Evolutionary conservation across 306 rosid species (phyloP).

Genomic region (Medicago ruthenica): DNA sequence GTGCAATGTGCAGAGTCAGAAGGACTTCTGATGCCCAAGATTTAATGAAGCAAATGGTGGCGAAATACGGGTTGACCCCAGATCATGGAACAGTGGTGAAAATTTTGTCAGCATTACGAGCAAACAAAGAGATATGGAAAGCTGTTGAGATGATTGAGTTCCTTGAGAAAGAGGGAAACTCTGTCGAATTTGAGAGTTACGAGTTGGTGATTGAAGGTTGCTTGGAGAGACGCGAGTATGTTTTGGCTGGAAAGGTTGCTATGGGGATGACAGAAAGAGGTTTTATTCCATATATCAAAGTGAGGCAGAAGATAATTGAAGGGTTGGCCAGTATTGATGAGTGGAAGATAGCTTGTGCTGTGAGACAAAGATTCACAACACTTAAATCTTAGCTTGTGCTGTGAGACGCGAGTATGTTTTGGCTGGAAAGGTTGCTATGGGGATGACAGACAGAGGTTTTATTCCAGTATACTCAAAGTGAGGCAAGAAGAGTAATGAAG

Average conservation of each 20-base stretch:
- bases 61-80: constrained; percentile 63
- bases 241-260: constrained; percentile 79
- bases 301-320: constrained; percentile 80
- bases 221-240: constrained; percentile 69
- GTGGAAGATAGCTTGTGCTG: constrained; percentile 73
- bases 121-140: constrained; percentile 74
- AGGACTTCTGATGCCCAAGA: constrained; percentile 61
- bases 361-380: constrained; percentile 72
- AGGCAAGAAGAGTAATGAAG: too few species aligned
- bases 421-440: too few species aligned
- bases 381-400: constrained; percentile 61
- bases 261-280: constrained; percentile 66
- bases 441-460: too few species aligned
- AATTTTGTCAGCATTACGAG: constrained; percentile 60
- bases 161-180: constrained; percentile 59
- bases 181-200: constrained; percentile 76
- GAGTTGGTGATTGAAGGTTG: constrained; percentile 82
- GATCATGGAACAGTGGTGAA: constrained; percentile 66
- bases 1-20: constrained; percentile 64
- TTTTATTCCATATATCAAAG: constrained; percentile 64
- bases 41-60: constrained; percentile 66
- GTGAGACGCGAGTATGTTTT: too few species aligned
- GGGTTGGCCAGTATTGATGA: constrained; percentile 71
- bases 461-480: too few species aligned
- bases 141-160: constrained; percentile 68